A percentile compares a stretch with the other conserved stretches of the same genome.
phyloP scores from a whole-genome alignment of 345 rosid genomes.

The Corchorus capsularis region DNA sequence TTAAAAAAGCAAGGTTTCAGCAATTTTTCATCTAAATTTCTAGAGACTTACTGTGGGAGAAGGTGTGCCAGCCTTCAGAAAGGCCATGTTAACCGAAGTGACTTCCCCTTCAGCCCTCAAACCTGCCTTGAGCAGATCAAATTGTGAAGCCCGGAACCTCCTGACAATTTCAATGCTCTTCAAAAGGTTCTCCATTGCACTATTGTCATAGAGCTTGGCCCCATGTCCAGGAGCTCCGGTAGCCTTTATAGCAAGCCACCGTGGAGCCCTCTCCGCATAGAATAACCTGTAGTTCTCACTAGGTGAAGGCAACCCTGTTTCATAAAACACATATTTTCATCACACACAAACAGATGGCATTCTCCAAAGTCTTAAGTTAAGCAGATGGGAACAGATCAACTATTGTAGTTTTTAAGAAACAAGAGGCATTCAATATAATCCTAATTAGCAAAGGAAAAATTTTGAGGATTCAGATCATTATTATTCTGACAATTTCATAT shows the following conservation, averaged over 20 bases:
- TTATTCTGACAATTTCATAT: neutral
- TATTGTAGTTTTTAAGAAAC: neutral
- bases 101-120: slow-evolving; percentile 86
- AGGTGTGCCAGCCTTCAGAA: slow-evolving; percentile 92
- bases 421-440: neutral
- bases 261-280: slow-evolving; percentile 78
- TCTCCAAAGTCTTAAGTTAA: neutral
- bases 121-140: slow-evolving; percentile 86
- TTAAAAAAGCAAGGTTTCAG: neutral
- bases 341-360: neutral
- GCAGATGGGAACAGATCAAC: neutral
- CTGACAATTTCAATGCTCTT: slow-evolving; percentile 81
- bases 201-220: slow-evolving; percentile 85
- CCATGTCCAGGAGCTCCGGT: slow-evolving; percentile 97
- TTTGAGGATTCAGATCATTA: neutral
- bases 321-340: neutral
- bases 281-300: slow-evolving; percentile 65
- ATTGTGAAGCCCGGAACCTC: slow-evolving; percentile 90
- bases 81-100: slow-evolving; percentile 75
- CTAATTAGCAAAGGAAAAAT: neutral
- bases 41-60: slow-evolving; percentile 73
- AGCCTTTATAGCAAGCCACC: slow-evolving; percentile 93
- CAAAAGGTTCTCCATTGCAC: slow-evolving; percentile 88
- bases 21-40: neutral
- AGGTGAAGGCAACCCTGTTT: slow-evolving; percentile 75